Base-by-base conservation (phyloP, 169 alveolate genomes). In the Eimeria praecox region DNA sequence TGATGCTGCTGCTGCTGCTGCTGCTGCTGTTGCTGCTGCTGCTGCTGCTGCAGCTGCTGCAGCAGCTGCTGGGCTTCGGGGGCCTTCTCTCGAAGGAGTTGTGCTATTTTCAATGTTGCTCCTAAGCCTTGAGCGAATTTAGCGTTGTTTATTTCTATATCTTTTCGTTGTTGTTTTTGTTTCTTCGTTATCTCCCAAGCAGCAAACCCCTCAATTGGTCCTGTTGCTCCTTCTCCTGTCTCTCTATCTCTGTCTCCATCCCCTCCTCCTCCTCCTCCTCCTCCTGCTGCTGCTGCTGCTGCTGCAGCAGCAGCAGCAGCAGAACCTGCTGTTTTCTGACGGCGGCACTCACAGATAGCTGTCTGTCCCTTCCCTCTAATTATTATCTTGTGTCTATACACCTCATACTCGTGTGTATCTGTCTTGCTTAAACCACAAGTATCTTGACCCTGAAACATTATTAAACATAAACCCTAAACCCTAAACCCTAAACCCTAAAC, bases 261-360 rank as follows among this genome's bases (percentile, higher is more conserved):
- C 73, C 59, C 80, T 35, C 49, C 91, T 38, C 40, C 54, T 9
- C 24, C 44, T 73, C 85, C 49, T 73, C 49, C 44, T 9, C 24
- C 44, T 35, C 27, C 49, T 38, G 27, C 66, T 38, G 86, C 86
- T 35, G 93, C 93, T n/a, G n/a, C 44, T 35, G 49, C 49, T 38
- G 27, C 66, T 38, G 86, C 86, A 18, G 93, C 93, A 3, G 54
- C 82, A 33, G 77, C 54, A 3, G 93, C 77, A 18, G 62, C 93
- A 8, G 93, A 78, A 20, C 56, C 82, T 62, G 38, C 42, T 38
- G 86, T 14, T 42, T 46, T 59, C n/a, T 52, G 66, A 38, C 95
- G 86, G 18, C 91, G 95, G 91, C 95, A 91, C 69, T 91, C 91
- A 27, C 95, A 91, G 2, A 91, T 59, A 30, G 95, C 95, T 46